Conservation (phyloP, 2,329 filamentous ascomycete species). For the Sporothrix inflata region DNA sequence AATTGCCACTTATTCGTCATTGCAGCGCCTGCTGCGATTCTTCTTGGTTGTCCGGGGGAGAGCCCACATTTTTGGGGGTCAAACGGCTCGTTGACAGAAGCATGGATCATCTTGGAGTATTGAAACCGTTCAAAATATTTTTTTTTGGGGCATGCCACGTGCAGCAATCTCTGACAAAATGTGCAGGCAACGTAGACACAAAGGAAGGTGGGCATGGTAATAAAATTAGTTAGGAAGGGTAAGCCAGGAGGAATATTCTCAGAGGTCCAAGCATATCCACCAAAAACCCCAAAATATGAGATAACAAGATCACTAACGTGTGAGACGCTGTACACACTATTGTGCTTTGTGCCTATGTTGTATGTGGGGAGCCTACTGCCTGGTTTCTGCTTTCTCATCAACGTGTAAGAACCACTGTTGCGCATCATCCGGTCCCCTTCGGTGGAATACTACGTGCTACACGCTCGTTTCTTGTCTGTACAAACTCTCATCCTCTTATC, state of each 20-base stretch:
- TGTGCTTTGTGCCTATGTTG: neutral
- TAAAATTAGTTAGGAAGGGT: neutral
- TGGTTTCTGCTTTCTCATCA: neutral
- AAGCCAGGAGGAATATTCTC: no score
- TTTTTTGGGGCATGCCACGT: neutral
- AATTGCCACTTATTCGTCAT: neutral
- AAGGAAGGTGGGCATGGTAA: neutral
- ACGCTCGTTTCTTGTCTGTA: neutral
- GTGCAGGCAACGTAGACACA: neutral
- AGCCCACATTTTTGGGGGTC: slow-evolving; percentile 1
- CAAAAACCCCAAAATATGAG: neutral
- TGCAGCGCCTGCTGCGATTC: no score
- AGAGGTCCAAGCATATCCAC: neutral
- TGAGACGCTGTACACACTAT: neutral
- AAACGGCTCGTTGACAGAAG: neutral
- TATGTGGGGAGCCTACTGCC: neutral
- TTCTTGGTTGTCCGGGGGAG: neutral
- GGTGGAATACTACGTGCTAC: neutral
- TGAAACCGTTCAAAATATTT: no score
- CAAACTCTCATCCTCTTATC: neutral
- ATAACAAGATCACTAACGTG: neutral
- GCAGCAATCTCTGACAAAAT: neutral
- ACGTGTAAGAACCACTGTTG: neutral
- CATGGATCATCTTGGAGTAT: neutral
- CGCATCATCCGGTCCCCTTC: neutral